A percentile compares a stretch with the other conserved stretches of the same genome.
Conservation (phyloP, 805 yeast species). For the Saturnispora saitoi region DNA sequence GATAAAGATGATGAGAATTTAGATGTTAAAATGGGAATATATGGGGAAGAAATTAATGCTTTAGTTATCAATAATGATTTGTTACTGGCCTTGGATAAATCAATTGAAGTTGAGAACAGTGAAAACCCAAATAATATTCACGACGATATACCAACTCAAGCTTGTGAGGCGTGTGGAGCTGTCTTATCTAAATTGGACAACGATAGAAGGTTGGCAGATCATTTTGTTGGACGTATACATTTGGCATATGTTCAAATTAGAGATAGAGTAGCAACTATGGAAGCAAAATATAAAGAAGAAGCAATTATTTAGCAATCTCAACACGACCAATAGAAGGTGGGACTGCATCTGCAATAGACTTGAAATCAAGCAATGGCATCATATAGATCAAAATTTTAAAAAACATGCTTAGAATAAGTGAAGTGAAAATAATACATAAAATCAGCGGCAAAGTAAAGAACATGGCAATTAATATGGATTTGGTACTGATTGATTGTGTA, state of each 20-base stretch:
- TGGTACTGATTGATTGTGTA: neutral
- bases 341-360: conserved; percentile 23
- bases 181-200: conserved; percentile 77
- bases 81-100: neutral
- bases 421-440: conserved; percentile 1
- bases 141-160: conserved; percentile 38
- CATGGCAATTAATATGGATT: neutral
- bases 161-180: conserved; percentile 86
- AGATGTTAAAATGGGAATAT: conserved; percentile 1
- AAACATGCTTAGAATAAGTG: neutral
- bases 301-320: conserved; percentile 12
- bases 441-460: conserved; percentile 4
- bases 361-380: neutral
- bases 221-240: conserved; percentile 82
- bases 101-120: neutral
- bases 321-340: conserved; percentile 29
- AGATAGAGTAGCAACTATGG: conserved; percentile 37
- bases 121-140: neutral
- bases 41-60: neutral
- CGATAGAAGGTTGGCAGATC: conserved; percentile 83
- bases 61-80: neutral
- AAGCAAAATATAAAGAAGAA: conserved; percentile 16
- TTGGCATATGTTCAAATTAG: conserved; percentile 75
- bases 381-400: neutral
- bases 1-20: neutral